These are phyloP conservation scores for Saccharomyces pastorianus DNA, from an alignment of 1,139 yeast genomes.

Conservation along the genomic window DNA sequence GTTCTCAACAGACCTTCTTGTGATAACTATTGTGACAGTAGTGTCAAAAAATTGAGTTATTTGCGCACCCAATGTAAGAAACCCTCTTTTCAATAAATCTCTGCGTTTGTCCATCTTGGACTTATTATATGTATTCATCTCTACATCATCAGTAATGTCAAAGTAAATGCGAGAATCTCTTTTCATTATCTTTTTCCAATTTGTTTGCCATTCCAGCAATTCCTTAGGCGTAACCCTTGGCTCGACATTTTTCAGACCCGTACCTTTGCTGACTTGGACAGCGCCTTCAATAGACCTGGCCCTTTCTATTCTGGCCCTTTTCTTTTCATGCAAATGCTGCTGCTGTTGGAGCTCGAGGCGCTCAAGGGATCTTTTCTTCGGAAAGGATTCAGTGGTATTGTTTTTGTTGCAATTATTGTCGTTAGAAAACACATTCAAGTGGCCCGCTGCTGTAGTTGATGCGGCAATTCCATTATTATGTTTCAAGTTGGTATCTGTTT, in stretches of 20 bases:
- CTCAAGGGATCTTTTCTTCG: constrained; percentile 21
- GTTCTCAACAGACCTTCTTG: constrained; percentile 43
- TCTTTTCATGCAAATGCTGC: constrained; percentile 10
- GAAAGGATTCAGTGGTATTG: constrained; percentile 3
- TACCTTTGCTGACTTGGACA: constrained; percentile 19
- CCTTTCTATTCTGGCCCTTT: constrained; percentile 18
- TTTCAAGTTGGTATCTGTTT: constrained; percentile 27
- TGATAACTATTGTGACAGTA: constrained; percentile 72
- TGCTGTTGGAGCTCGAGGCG: constrained; percentile 15
- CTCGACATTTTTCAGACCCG: constrained; percentile 15
- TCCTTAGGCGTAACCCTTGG: constrained; percentile 34
- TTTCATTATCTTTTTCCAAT: constrained; percentile 74
- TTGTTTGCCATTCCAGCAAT: constrained; percentile 64
- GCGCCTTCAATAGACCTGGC: constrained; percentile 31
- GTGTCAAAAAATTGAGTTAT: constrained; percentile 71
- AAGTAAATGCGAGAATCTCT: constrained; percentile 64
- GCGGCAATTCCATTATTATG: constrained; percentile 6
- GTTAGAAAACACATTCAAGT: constrained; percentile 7
- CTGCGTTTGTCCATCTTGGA: constrained; percentile 49
- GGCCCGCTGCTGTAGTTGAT: constrained; percentile 1
- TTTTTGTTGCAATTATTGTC: constrained; percentile 5
- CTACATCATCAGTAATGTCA: constrained; percentile 53
- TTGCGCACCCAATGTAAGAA: constrained; percentile 47
- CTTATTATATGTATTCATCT: constrained; percentile 33
- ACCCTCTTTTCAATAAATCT: constrained; percentile 41